Conservation (phyloP, 179 eudicot genomes). For the Sideroxylon spinosum region DNA sequence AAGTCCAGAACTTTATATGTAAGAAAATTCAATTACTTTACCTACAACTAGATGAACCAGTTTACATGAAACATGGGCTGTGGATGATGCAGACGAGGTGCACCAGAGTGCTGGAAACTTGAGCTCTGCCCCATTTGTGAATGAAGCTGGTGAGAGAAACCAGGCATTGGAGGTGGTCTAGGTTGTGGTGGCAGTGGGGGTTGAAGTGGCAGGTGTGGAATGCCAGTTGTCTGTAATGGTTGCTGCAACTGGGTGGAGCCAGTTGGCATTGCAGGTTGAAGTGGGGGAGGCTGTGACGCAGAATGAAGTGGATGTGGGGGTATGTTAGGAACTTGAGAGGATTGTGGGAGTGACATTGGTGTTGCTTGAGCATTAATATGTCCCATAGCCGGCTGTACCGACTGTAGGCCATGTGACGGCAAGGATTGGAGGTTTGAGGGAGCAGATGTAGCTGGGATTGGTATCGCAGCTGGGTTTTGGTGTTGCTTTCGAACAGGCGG, state of each 20-base stretch:
- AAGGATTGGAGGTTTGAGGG: constrained; percentile 38
- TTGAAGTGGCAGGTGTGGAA: constrained; percentile 53
- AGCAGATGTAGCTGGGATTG: constrained; percentile 33
- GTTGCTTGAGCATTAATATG: constrained; percentile 46
- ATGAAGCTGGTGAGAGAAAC: constrained; percentile 54
- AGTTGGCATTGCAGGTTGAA: constrained; percentile 56
- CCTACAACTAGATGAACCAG: not conserved
- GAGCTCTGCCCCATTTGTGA: constrained; percentile 54
- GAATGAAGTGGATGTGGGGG: constrained; percentile 44
- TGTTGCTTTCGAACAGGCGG: constrained; percentile 48
- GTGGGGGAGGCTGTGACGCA: constrained; percentile 47
- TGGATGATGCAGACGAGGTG: constrained; percentile 66
- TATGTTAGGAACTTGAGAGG: constrained; percentile 58
- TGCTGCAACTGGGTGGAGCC: constrained; percentile 59
- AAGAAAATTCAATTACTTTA: not conserved
- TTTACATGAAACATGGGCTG: constrained; percentile 78
- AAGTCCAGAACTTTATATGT: constrained; percentile 8
- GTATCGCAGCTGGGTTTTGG: constrained; percentile 39
- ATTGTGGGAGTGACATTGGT: constrained; percentile 42
- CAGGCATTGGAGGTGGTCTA: constrained; percentile 50
- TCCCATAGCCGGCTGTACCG: constrained; percentile 44
- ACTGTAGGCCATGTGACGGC: constrained; percentile 41
- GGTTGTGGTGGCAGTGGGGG: constrained; percentile 68
- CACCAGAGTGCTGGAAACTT: constrained; percentile 62
- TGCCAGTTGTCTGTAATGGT: constrained; percentile 51